Base-by-base conservation (phyloP, 257 asterid genomes). In the Rubia yunnanensis region DNA sequence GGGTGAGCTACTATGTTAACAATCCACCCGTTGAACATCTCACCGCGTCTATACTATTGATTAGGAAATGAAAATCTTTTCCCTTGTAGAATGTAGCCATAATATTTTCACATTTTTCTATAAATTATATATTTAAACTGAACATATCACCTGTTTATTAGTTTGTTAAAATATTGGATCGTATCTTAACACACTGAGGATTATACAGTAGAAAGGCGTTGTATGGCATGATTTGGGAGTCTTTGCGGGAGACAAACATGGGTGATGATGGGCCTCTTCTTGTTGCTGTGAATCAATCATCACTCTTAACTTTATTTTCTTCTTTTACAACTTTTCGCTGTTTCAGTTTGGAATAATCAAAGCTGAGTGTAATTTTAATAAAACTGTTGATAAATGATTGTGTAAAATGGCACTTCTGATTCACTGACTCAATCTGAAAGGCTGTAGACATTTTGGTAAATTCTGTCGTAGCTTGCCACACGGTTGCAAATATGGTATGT, bases 201-300 rank as follows among this genome's bases (percentile, higher is more conserved):
- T 75, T 49, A 68, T 15, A 77, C 70, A 70, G 76, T 71, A 62
- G 71, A 79, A 73, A 66, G 59, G 75, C 31, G 26, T 41, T 73
- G 63, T 54, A 53, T 68, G 73, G 75, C 80, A 81, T 84, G 80
- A 81, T 79, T 79, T 78, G 26, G 67, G 50, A 65, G 57, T 73
- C 35, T 69, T 73, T 60, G 59, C 55, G 60, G 64, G 71, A 72
- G 84, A 78, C 67, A 44, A 15, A 44, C 52, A 44, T 44, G 52
- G 52, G n/a, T 44, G 52, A 68, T 36, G 74, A 68, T 36, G 74
- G 76, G 71, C 68, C 79, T 69, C 38, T 52, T 3, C 31, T 57
- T 52, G 67, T 32, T 60, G 52, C 52, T 17, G 2, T 14, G 52
- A 39, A 59, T 50, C 24, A 14, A 10, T 17, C 55, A 23, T 18